Conservation (phyloP, 2,329 filamentous ascomycete genomes). For the Plenodomus biglobosus region DNA sequence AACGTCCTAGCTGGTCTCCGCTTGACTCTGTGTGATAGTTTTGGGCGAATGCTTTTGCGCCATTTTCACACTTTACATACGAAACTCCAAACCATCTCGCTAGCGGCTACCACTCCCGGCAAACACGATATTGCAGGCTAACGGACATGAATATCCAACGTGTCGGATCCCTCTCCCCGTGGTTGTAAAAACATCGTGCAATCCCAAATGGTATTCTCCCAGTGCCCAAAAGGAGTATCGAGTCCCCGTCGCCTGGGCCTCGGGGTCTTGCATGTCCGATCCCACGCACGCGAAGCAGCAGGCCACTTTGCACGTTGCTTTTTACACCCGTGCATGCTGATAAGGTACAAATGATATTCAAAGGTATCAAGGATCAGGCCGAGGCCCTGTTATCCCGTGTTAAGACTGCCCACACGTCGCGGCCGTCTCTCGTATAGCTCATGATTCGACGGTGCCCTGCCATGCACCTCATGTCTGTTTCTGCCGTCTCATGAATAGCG, state of each 20-base stretch:
- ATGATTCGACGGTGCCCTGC: not conserved
- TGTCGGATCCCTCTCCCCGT: slow-evolving; percentile 7
- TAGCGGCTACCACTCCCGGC: slow-evolving; percentile 8
- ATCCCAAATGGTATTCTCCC: slow-evolving; percentile 8
- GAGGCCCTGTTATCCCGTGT: not conserved
- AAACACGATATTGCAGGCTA: slow-evolving; percentile 7
- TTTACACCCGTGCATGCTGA: not conserved
- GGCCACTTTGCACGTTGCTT: slow-evolving; percentile 10
- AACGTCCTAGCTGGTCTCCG: slow-evolving; percentile 22
- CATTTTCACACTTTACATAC: slow-evolving; percentile 15
- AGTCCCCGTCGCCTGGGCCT: slow-evolving; percentile 14
- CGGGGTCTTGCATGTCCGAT: slow-evolving; percentile 1
- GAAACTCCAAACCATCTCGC: slow-evolving; percentile 14
- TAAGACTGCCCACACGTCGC: slow-evolving; percentile 7
- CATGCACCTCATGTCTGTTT: slow-evolving; percentile 4
- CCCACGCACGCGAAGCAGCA: slow-evolving; percentile 8
- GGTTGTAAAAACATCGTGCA: slow-evolving; percentile 9
- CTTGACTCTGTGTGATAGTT: slow-evolving; percentile 13
- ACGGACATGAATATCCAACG: slow-evolving; percentile 13
- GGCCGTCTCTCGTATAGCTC: slow-evolving; percentile 1
- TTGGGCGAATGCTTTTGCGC: slow-evolving; percentile 17
- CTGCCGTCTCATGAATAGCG: slow-evolving; percentile 7
- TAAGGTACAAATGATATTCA: slow-evolving; percentile 1
- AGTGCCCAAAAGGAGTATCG: slow-evolving; percentile 12
- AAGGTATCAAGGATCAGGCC: not conserved